Evolutionary conservation across 768 basidiomycete species (phyloP).

Genomic region (Gelatoporia subvermispora): DNA sequence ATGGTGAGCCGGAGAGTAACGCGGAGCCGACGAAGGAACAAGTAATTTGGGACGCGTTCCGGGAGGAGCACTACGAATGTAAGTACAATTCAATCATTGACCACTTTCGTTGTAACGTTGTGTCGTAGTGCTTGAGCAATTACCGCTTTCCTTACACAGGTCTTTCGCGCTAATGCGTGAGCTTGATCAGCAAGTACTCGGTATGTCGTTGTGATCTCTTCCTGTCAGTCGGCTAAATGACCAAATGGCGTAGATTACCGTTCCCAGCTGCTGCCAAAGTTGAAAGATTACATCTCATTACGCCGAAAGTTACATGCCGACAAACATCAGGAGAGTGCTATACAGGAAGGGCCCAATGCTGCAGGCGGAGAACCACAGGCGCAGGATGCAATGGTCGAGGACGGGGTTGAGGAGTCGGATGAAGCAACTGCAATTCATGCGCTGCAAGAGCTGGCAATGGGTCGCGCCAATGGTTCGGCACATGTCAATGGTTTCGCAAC

Average conservation of each 20-base stretch:
- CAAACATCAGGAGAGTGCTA: not conserved
- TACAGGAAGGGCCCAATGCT: not conserved
- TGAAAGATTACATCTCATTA: constrained; percentile 43
- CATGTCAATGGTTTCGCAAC: not conserved
- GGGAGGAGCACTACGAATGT: constrained; percentile 82
- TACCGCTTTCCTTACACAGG: constrained; percentile 70
- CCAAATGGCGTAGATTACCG: constrained; percentile 32
- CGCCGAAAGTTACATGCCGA: constrained; percentile 21
- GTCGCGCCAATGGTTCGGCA: not conserved
- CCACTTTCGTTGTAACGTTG: not conserved
- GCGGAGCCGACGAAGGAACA: constrained; percentile 39
- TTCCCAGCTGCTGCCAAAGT: constrained; percentile 35
- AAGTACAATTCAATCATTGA: constrained; percentile 8
- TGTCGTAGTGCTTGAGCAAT: constrained; percentile 65
- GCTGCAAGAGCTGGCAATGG: not conserved
- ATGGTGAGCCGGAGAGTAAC: constrained; percentile 26
- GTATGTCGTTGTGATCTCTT: constrained; percentile 28
- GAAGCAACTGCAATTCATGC: no score
- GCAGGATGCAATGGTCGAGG: not conserved
- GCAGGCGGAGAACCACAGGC: not conserved
- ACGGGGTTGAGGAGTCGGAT: no score
- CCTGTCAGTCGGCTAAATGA: not conserved
- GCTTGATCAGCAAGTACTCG: constrained; percentile 59
- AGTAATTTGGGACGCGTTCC: constrained; percentile 69
- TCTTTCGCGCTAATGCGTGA: constrained; percentile 68